Conservation (phyloP, 768 basidiomycete genomes). For the Melanogaster broomeanus region DNA sequence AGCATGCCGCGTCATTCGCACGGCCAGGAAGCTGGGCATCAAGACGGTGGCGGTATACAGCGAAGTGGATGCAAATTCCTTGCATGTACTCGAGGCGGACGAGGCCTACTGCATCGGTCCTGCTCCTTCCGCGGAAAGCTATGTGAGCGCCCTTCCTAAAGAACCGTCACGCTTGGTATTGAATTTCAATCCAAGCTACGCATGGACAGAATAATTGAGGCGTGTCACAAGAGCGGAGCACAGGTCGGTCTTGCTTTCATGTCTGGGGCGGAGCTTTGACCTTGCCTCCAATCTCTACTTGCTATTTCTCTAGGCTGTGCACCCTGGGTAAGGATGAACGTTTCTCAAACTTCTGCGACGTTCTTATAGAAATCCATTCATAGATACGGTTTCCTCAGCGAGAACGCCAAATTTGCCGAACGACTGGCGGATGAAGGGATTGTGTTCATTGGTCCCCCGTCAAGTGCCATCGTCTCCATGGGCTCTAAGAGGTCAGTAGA, state of each 20-base stretch:
- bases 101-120: constrained; percentile 94
- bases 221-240: constrained; percentile 79
- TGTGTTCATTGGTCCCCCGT: constrained; percentile 89
- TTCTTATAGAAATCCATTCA: not conserved
- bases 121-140: constrained; percentile 86
- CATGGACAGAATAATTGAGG: constrained; percentile 86
- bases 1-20: constrained; percentile 92
- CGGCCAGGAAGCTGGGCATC: constrained; percentile 84
- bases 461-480: constrained; percentile 89
- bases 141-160: constrained; percentile 53
- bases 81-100: constrained; percentile 87
- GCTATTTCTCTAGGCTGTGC: constrained; percentile 66
- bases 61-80: constrained; percentile 76
- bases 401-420: constrained; percentile 83
- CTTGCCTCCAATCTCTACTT: constrained; percentile 1
- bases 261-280: not conserved
- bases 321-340: constrained; percentile 68
- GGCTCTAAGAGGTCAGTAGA: constrained; percentile 82
- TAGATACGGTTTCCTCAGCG: constrained; percentile 89
- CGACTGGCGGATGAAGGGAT: constrained; percentile 75
- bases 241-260: constrained; percentile 52
- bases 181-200: constrained; percentile 53
- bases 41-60: constrained; percentile 92
- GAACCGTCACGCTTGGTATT: not conserved
- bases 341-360: not conserved